Evolutionary conservation across 1,284 basidiomycete genomes (phyloP), one percentile per base, ranked within the genome.

Genomic region (Irpex sp.): DNA sequence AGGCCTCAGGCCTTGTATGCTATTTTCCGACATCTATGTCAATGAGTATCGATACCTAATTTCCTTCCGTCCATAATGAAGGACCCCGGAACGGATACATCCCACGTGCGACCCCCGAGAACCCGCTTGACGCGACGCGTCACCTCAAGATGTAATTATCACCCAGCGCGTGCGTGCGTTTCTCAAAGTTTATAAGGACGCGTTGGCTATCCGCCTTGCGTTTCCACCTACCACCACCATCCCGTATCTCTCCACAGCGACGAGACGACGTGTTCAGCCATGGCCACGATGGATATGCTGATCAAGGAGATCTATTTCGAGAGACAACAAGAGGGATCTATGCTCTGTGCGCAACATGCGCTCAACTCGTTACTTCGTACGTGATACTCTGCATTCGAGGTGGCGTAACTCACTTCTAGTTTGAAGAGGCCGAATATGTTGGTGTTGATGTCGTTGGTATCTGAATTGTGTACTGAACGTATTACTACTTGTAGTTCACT

Each of bases 331-430:
- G 66, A 75, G 61, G 90, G 90, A 19, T 91, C 90, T 2, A 90
- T 90, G 84, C 82, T 93, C 51, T 93, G 91, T 70, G 91, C 90
- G n/a, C 91, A 93, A 68, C 90, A 93, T 74, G 90, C 91, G 12
- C 77, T 93, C 37, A 93, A 93, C 71, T 82, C 84, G 14, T 77
- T 93, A n/a, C 77, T 93, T 47, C 90, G 90, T 91, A 53, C 51
- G 45, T 61, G 39, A 39, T 56, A 57, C 56, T 21, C 49, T 21
- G 21, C 28, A 54, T 56, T 56, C 60, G 66, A 47, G 53, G 57
- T 39, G 49, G 59, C 61, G 61, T 57, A 37, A 60, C 37, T 63
- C 48, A 56, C 52, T 35, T 36, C 9, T 35, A n/a, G 54, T 49
- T 68, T 63, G 53, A 68, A 90, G 88, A 91, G 74, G 87, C 83